Evolutionary conservation across 257 asterid species (phyloP).

Genomic region (Osmanthus fragrans): DNA sequence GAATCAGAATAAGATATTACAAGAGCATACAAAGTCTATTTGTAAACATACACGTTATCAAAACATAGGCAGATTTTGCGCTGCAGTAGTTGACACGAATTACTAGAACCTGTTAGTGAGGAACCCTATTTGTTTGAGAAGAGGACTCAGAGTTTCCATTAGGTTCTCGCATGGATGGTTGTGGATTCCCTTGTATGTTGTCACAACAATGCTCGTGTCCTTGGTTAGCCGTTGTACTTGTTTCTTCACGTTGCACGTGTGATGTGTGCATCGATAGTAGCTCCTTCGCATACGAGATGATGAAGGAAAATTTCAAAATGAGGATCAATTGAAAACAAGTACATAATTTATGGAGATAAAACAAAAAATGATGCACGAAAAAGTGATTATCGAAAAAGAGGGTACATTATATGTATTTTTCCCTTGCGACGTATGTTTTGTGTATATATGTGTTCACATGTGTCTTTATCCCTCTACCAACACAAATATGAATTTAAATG

Average conservation of each 20-base stretch:
- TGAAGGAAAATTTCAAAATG: neutral
- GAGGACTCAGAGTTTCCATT: constrained; percentile 87
- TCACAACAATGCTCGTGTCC: constrained; percentile 74
- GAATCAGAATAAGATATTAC: too few relatives aligned
- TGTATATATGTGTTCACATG: neutral
- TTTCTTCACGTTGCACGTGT: constrained; percentile 95
- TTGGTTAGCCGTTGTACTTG: constrained; percentile 85
- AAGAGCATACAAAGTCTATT: neutral
- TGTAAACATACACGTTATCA: neutral
- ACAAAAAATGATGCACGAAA: too few relatives aligned
- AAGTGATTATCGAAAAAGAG: neutral
- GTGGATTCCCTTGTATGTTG: constrained; percentile 90
- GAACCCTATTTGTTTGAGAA: constrained; percentile 90
- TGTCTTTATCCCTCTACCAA: neutral
- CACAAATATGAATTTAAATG: neutral
- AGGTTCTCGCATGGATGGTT: constrained; percentile 92
- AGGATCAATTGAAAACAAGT: neutral
- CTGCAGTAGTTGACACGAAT: neutral
- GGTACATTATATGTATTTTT: too few relatives aligned
- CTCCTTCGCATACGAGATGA: constrained; percentile 54
- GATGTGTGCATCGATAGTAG: constrained; percentile 92
- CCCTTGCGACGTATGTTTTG: neutral
- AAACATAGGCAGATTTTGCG: neutral
- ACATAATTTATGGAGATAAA: neutral
- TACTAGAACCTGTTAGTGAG: constrained; percentile 25